phyloP scores from a whole-genome alignment of 345 rosid genomes.

The Trapa incisa region DNA sequence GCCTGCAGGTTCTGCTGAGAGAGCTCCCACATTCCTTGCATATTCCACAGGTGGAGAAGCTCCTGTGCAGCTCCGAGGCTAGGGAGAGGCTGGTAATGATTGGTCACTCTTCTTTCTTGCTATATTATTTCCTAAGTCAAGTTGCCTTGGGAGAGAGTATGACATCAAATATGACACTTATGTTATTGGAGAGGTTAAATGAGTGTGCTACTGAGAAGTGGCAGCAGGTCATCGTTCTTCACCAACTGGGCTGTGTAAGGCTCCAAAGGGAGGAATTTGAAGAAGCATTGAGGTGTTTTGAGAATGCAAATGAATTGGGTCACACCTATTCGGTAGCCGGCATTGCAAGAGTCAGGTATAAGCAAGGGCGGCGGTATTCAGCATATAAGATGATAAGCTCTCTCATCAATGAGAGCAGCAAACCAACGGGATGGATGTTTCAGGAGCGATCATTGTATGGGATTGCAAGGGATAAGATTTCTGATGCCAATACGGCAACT shows the following conservation, averaged over 20 bases:
- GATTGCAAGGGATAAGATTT: slow-evolving; percentile 42
- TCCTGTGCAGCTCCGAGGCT: slow-evolving; percentile 49
- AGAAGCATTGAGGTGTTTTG: slow-evolving; percentile 48
- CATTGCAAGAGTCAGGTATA: slow-evolving; percentile 63
- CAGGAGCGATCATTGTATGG: slow-evolving; percentile 76
- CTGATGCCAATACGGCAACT: slow-evolving; percentile 54
- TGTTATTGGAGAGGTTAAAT: slow-evolving; percentile 47
- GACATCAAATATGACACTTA: slow-evolving; percentile 27
- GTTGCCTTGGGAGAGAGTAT: slow-evolving; percentile 60
- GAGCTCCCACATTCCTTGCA: slow-evolving; percentile 54
- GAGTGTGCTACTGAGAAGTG: slow-evolving; percentile 55
- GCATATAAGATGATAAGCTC: slow-evolving; percentile 57
- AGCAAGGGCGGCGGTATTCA: slow-evolving; percentile 55
- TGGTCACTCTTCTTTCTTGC: slow-evolving; percentile 56
- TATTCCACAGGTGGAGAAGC: slow-evolving; percentile 35
- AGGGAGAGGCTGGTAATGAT: slow-evolving; percentile 41
- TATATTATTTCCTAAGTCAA: slow-evolving; percentile 78
- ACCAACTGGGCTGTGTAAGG: slow-evolving; percentile 67
- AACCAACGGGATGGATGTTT: slow-evolving; percentile 89
- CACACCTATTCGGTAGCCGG: slow-evolving; percentile 81
- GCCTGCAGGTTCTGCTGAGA: slow-evolving; percentile 70
- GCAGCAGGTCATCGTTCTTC: slow-evolving; percentile 71
- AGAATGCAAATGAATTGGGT: slow-evolving; percentile 57
- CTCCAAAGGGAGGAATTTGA: slow-evolving; percentile 52
- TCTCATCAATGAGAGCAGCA: slow-evolving; percentile 44